Conservation (phyloP, 345 rosid genomes). For the Eucalyptus decipiens region DNA sequence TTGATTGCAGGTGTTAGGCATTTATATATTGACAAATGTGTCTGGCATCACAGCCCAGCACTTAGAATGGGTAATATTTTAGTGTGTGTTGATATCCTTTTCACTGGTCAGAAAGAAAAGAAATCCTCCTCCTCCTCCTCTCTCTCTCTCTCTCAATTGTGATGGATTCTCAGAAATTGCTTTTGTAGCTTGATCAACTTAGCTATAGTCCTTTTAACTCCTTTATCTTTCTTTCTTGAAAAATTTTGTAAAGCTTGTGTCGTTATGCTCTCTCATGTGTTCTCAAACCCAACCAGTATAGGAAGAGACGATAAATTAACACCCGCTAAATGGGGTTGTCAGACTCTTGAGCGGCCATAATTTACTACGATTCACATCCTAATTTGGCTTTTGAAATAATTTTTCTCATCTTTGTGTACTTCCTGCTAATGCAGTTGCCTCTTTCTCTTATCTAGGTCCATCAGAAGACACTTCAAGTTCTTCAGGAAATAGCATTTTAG, state of each 20-base stretch:
- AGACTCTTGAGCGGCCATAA: not conserved
- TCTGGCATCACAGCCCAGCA: conserved; percentile 93
- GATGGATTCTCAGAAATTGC: not conserved
- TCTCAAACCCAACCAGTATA: not conserved
- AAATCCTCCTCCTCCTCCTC: not conserved
- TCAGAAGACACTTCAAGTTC: conserved; percentile 73
- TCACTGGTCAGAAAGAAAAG: not conserved
- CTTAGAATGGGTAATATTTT: conserved; percentile 70
- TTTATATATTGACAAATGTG: conserved; percentile 54
- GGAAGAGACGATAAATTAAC: not conserved
- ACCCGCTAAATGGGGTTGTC: not conserved
- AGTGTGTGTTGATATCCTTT: not conserved
- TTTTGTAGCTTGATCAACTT: not conserved
- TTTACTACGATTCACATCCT: not conserved
- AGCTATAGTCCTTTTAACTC: not conserved
- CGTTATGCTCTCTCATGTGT: not conserved
- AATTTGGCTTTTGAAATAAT: not conserved
- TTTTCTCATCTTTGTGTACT: not conserved
- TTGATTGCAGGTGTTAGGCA: conserved; percentile 71
- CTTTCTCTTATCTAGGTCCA: conserved; percentile 33
- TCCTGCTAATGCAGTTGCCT: not conserved
- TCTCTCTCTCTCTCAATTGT: not conserved
- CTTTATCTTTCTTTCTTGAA: not conserved
- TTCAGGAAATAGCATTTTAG: conserved; percentile 82
- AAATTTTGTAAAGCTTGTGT: not conserved